Percentiles rank a stretch among this genome's conserved stretches.
Conservation (phyloP, 1,284 basidiomycete genomes). For the Irpex lacteus region DNA sequence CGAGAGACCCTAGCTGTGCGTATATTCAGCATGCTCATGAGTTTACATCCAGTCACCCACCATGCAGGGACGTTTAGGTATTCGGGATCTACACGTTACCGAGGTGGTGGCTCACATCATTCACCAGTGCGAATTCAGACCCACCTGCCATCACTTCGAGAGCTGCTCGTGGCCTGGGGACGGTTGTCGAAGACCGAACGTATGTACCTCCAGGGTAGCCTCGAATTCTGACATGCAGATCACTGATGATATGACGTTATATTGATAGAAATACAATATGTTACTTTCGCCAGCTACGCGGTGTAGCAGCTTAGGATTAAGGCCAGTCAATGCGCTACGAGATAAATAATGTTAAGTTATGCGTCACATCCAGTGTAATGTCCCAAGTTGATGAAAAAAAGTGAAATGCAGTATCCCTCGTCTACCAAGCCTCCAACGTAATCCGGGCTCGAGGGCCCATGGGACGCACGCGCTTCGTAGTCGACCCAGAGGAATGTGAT, state of each 20-base stretch:
- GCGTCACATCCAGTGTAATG: not conserved
- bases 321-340: not conserved
- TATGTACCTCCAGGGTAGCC: not conserved
- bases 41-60: no score
- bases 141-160: not conserved
- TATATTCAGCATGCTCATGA: no score
- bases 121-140: not conserved
- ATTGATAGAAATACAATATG: not conserved
- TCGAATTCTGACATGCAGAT: not conserved
- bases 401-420: not conserved
- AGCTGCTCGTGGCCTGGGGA: not conserved
- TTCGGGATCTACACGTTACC: not conserved
- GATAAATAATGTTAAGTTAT: conserved; percentile 1
- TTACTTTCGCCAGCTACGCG: not conserved
- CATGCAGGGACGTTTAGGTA: no score
- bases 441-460: not conserved
- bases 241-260: not conserved
- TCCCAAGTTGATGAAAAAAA: not conserved
- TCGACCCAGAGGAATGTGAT: not conserved
- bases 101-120: not conserved
- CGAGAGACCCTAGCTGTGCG: no score
- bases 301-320: not conserved
- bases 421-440: not conserved
- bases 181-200: not conserved
- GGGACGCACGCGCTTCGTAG: not conserved